phyloP scores from a whole-genome alignment of 169 alveolate species.

The Cryptosporidium baileyi region DNA sequence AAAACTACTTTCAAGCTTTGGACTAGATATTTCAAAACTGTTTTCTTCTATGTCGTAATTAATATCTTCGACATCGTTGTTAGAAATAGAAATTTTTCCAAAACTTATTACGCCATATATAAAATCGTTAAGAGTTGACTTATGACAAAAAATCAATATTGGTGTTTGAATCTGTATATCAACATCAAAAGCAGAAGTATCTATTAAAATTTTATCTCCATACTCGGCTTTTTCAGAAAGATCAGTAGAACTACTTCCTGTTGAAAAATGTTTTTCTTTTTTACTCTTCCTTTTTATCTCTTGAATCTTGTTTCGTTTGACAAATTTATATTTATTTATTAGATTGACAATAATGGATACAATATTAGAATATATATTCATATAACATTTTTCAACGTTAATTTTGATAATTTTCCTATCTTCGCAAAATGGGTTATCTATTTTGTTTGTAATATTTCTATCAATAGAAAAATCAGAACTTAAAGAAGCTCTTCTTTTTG shows the following conservation, averaged over 20 bases:
- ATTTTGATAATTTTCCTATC: not conserved
- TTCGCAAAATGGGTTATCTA: conserved; percentile 1
- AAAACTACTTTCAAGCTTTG: conserved; percentile 29
- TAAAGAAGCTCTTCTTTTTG: conserved; percentile 10
- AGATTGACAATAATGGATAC: not conserved
- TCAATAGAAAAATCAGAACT: conserved; percentile 49
- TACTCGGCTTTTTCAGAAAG: not conserved
- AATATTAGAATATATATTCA: conserved; percentile 35
- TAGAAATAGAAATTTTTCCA: conserved; percentile 53
- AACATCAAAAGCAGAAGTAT: conserved; percentile 17
- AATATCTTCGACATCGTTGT: not conserved
- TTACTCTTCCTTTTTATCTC: not conserved
- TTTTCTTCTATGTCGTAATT: not conserved
- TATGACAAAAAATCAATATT: conserved; percentile 41
- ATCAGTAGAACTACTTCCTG: conserved; percentile 1
- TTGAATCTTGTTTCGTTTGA: not conserved
- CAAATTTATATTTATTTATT: conserved; percentile 7
- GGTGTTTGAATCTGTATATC: conserved; percentile 69
- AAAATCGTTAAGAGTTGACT: not conserved
- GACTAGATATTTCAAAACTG: not conserved
- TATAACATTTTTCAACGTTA: conserved; percentile 52
- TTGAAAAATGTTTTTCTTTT: not conserved
- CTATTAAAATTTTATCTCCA: not conserved
- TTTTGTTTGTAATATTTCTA: not conserved
- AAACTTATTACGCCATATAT: conserved; percentile 49